These are phyloP conservation scores for Blastobotrys petasosporus DNA, from an alignment of 1,139 yeast genomes.

Conservation along the genomic window DNA sequence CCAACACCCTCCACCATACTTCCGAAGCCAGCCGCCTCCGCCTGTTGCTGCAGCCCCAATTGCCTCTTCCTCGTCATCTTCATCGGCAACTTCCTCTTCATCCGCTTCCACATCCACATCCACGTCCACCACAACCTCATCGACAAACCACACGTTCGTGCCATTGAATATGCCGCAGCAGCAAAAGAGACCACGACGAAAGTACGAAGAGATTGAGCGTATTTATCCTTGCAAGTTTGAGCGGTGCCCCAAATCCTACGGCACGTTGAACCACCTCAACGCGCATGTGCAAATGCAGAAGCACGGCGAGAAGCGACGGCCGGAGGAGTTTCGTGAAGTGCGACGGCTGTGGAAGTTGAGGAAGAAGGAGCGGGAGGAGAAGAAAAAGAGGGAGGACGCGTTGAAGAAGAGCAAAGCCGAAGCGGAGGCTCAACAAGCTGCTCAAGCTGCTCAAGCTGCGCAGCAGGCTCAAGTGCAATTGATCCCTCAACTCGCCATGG, in stretches of 20 bases:
- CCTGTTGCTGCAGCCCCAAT: too few species aligned
- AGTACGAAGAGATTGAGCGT: slow-evolving; percentile 65
- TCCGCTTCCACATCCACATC: too few species aligned
- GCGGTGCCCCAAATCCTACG: slow-evolving; percentile 65
- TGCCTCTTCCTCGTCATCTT: too few species aligned
- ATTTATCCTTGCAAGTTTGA: slow-evolving; percentile 55
- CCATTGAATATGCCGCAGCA: slow-evolving; percentile 17
- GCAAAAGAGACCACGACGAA: slow-evolving; percentile 49
- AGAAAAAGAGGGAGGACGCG: not conserved
- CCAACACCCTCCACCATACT: too few species aligned
- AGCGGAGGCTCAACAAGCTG: not conserved
- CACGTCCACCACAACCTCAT: too few species aligned
- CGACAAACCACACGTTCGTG: slow-evolving; percentile 23
- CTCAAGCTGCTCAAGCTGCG: not conserved
- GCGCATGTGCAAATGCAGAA: slow-evolving; percentile 68
- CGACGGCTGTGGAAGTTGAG: slow-evolving; percentile 33
- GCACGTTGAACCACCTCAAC: slow-evolving; percentile 69
- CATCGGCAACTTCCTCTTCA: too few species aligned
- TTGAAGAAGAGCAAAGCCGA: not conserved
- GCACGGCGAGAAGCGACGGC: slow-evolving; percentile 64
- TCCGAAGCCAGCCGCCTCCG: too few species aligned
- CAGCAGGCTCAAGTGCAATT: not conserved
- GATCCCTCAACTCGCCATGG: not conserved
- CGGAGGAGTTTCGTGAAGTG: slow-evolving; percentile 57
- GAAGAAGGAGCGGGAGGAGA: slow-evolving; percentile 19